phyloP scores from a whole-genome alignment of 176 grass and related monocot species.

The Eragrostis curvula region DNA sequence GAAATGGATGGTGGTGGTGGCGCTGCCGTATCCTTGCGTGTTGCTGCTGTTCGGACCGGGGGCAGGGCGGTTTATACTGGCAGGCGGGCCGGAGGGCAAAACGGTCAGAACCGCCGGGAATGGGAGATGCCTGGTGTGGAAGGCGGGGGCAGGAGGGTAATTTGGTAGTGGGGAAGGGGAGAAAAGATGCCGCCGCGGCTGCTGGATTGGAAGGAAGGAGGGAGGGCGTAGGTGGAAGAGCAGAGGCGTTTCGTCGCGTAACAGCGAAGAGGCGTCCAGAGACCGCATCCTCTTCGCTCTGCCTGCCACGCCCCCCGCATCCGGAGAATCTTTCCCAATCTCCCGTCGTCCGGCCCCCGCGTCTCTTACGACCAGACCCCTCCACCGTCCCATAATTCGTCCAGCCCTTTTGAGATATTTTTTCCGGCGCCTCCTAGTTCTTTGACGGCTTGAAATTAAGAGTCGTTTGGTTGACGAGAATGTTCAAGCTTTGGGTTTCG shows the following conservation, averaged over 20 bases:
- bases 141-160: slow-evolving; percentile 42
- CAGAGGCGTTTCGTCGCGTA: slow-evolving; percentile 91
- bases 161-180: slow-evolving; percentile 12
- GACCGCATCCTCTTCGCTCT: slow-evolving; percentile 15
- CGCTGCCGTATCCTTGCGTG: background rate
- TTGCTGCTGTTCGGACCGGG: too few species aligned
- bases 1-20: background rate
- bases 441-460: too few species aligned
- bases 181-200: slow-evolving; percentile 35
- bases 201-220: too few species aligned
- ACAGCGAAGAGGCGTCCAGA: slow-evolving; percentile 45
- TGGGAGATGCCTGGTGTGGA: background rate
- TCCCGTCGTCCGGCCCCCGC: background rate
- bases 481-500: too few species aligned
- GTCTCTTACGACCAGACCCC: background rate
- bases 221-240: background rate
- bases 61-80: slow-evolving; percentile 47
- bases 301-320: background rate
- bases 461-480: too few species aligned
- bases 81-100: background rate
- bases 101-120: background rate
- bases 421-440: too few species aligned
- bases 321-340: slow-evolving; percentile 3
- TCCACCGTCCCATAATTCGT: background rate
- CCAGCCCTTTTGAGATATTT: too few species aligned